Base-by-base conservation (phyloP, 345 rosid species). In the Angophora floribunda region DNA sequence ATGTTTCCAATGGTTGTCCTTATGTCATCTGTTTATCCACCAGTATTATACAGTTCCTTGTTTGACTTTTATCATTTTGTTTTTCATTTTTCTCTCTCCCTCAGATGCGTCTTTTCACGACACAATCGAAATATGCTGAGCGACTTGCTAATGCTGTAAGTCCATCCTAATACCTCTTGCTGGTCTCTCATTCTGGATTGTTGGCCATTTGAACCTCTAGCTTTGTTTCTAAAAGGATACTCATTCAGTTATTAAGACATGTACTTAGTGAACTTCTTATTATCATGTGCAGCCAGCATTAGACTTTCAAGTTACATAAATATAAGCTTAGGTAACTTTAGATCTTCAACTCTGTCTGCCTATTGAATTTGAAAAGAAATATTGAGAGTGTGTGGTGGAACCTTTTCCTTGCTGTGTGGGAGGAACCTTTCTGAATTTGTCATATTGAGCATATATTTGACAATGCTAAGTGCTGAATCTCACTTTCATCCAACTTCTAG, bases 91-190 rank as follows among this genome's bases (percentile, higher is more conserved):
- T 26, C 14, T 85, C 85, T 82, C 65, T 86, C 65, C 36, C 85
- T 50, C 67, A 98, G 98, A 92, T 97, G 95, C 93, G 96, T 86
- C 97, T 98, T 89, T 98, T 95, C 86, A 89, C 94, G 13, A 94
- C 98, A 45, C 99, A 96, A 91, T 95, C 97, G 3, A 92, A 97
- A 90, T 97, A 95, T 61, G 95, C 97, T 3, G 99, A 96, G 94
- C 95, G 96, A 85, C 94, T 98, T 44, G 94, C 96, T 57, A 87
- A 94, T 75, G 99, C 98, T 80, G 99, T 94, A 88, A 78, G 97
- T 90, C 51, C 47, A 28, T 57, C 85, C 28, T 67, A 14, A 2
- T 86, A 19, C 63, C 50, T 19, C 44, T 53, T 84, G 3, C 45
- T 45, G 19, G 45, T 75, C 28, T 50, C 51, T 85, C 26, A 26